Evolutionary conservation across 345 rosid species (phyloP).

Genomic region (Viola odorata): DNA sequence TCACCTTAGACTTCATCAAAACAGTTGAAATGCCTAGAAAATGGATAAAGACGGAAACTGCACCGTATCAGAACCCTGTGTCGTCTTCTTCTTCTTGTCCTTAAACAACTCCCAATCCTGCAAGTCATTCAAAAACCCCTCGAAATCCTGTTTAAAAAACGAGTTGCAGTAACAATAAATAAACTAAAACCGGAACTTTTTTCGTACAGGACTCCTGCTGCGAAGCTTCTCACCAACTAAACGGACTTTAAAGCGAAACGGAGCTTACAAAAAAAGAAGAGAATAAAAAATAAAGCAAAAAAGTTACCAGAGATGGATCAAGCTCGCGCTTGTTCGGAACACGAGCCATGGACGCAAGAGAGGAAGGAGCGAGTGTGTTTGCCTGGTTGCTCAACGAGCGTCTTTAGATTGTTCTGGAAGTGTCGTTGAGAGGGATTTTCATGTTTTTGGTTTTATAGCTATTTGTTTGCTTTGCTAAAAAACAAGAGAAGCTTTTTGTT

Average conservation of each 20-base stretch:
- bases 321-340: constrained; percentile 56
- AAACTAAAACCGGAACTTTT: too few species aligned
- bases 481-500: too few species aligned
- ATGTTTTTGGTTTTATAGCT: background rate
- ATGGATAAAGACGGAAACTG: background rate
- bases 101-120: constrained; percentile 87
- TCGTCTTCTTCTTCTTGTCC: constrained; percentile 51
- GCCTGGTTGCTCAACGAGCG: too few species aligned
- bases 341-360: constrained; percentile 24
- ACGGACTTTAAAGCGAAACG: background rate
- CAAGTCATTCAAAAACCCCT: constrained; percentile 88
- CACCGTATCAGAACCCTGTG: constrained; percentile 32
- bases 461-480: too few species aligned
- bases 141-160: constrained; percentile 56
- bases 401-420: constrained; percentile 18
- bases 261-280: background rate
- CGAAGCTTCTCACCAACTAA: background rate
- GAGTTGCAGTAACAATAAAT: constrained; percentile 3
- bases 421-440: background rate
- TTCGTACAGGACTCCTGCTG: background rate
- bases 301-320: constrained; percentile 53
- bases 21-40: background rate
- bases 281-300: background rate
- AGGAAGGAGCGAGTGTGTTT: background rate
- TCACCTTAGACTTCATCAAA: too few species aligned